A percentile compares a stretch with the other conserved stretches of the same genome.
Conservation (phyloP, 2,329 filamentous ascomycete genomes). For the Pestalotiopsis sp. region DNA sequence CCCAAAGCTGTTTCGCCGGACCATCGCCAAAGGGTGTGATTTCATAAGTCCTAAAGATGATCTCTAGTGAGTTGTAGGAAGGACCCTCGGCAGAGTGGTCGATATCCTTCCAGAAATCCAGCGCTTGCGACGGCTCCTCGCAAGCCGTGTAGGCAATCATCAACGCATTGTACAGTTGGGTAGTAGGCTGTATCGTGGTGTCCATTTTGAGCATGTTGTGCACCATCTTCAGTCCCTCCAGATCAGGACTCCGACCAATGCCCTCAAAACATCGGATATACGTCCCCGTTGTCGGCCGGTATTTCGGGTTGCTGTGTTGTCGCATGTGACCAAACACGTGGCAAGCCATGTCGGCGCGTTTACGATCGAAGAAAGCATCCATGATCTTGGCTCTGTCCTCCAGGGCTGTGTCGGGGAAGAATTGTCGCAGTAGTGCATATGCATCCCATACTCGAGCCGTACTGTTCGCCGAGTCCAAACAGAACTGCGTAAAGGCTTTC, state of each 20-base stretch:
- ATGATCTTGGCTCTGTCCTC: conserved; percentile 72
- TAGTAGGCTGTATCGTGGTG: conserved; percentile 74
- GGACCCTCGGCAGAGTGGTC: conserved; percentile 84
- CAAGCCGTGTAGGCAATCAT: conserved; percentile 83
- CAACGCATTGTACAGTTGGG: conserved; percentile 76
- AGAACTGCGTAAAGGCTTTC: conserved; percentile 67
- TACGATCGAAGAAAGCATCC: conserved; percentile 77
- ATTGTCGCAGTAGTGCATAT: conserved; percentile 66
- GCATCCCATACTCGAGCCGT: conserved; percentile 66
- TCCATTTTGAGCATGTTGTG: conserved; percentile 97
- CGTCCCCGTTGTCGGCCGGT: conserved; percentile 70
- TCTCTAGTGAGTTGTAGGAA: conserved; percentile 75
- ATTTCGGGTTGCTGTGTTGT: conserved; percentile 63
- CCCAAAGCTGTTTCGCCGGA: conserved; percentile 70
- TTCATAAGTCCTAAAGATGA: conserved; percentile 81
- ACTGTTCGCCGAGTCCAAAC: conserved; percentile 61
- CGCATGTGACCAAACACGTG: conserved; percentile 94
- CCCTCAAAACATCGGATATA: conserved; percentile 81
- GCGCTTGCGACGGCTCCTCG: conserved; percentile 64
- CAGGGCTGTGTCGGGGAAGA: conserved; percentile 67
- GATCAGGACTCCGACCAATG: conserved; percentile 62
- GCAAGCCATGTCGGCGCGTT: conserved; percentile 80
- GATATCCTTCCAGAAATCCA: conserved; percentile 85
- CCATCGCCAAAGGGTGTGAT: conserved; percentile 57
- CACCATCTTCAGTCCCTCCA: conserved; percentile 70